Evolutionary conservation across 1,139 yeast species (phyloP), one percentile per base, ranked within the genome.

Genomic region (Scheffersomyces parashehatae): DNA sequence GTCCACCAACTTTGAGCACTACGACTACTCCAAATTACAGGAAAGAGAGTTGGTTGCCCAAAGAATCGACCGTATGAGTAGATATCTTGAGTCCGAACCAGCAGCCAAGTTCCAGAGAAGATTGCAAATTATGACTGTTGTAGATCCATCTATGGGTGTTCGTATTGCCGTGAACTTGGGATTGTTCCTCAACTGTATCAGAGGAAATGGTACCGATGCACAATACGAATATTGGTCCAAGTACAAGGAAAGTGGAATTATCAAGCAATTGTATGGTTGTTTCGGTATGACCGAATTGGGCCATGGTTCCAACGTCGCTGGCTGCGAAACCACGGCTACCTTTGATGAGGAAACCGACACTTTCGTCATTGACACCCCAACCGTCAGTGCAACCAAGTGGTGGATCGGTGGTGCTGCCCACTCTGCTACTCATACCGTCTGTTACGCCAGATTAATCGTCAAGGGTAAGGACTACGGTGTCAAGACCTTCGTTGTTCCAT

Each of bases 351-450:
- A 67, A 28, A 76, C 75, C 28, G 89, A 88, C 57, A 81, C 83
- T 50, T 88, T 90, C 55, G 65, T 79, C 43, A 82, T 90, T 53
- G 82, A 88, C 63, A 90, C 97, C 20, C 97, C 97, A 6, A 88
- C 88, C 61, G 69, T 87, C 49, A 90, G 93, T 43, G 97, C 97
- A 33, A 88, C 97, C 46, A 90, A 90, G 68, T 90, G 97, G 97
- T 90, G 97, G 97, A 90, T 90, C 59, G 97, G 97, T 43, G 97
- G 97, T 60, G 97, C 97, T 42, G 97, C 97, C 5, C 96, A 88
- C 62, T 85, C 96, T 24, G 86, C 97, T 8, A 88, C 93, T 38
- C 97, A 90, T 67, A 73, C 89, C 24, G 80, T 86, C 31, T 84
- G 81, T 39, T 90, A 83, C 60, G 97, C 97, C 29, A 78, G 97